Conservation (phyloP, 2,329 filamentous ascomycete species). For the Pseudogymnoascus destructans region DNA sequence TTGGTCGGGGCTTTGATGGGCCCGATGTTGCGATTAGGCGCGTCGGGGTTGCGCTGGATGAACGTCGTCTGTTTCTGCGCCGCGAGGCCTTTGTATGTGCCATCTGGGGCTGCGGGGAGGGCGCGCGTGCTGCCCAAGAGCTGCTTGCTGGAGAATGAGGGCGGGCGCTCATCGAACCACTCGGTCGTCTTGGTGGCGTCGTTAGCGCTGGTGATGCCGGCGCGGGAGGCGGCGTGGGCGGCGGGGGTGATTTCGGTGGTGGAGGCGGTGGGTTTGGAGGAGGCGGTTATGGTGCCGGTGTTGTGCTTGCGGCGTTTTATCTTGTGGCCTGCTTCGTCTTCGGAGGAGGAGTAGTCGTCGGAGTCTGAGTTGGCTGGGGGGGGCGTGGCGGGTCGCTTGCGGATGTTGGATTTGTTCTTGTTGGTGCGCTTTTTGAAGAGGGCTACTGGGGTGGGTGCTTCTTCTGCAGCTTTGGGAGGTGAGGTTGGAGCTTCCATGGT, state of each 20-base stretch:
- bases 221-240: slow-evolving; percentile 47
- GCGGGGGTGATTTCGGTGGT: slow-evolving; percentile 37
- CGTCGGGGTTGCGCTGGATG: slow-evolving; percentile 70
- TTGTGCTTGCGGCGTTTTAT: slow-evolving; percentile 70
- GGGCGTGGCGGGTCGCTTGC: slow-evolving; percentile 70
- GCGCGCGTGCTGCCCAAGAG: slow-evolving; percentile 44
- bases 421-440: slow-evolving; percentile 77
- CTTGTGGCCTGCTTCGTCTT: slow-evolving; percentile 60
- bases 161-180: slow-evolving; percentile 65
- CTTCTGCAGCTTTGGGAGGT: slow-evolving; percentile 39
- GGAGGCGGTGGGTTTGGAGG: slow-evolving; percentile 35
- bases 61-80: slow-evolving; percentile 50
- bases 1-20: slow-evolving; percentile 83
- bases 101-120: slow-evolving; percentile 35
- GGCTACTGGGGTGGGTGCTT: slow-evolving; percentile 42
- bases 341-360: slow-evolving; percentile 53
- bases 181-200: slow-evolving; percentile 83
- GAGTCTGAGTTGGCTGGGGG: slow-evolving; percentile 51
- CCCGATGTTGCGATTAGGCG: slow-evolving; percentile 56
- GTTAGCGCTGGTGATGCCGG: slow-evolving; percentile 52
- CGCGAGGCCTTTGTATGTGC: slow-evolving; percentile 64
- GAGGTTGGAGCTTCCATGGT: background rate
- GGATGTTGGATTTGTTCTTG: slow-evolving; percentile 63
- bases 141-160: slow-evolving; percentile 32
- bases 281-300: slow-evolving; percentile 50